These are phyloP conservation scores for Colletotrichum tanaceti DNA, from an alignment of 2,329 filamentous ascomycete genomes.

Conservation along the genomic window DNA sequence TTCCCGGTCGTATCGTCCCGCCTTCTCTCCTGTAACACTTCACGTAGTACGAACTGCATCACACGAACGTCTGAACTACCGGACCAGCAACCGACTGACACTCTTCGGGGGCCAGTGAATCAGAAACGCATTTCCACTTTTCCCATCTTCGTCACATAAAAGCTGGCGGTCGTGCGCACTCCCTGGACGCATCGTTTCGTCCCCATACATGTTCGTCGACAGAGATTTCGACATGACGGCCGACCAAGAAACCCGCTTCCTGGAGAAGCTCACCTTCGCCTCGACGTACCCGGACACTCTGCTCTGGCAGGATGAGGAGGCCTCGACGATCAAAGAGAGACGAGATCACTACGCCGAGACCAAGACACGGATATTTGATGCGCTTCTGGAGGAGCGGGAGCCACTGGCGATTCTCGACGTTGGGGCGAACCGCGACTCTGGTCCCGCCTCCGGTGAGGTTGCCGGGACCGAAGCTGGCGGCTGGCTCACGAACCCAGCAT, in stretches of 20 bases:
- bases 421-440: background rate
- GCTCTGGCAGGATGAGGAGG: background rate
- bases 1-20: background rate
- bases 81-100: background rate
- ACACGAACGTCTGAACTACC: background rate
- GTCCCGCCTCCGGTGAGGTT: background rate
- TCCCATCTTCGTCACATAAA: background rate
- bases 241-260: constrained; percentile 7
- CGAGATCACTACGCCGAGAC: constrained; percentile 21
- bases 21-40: too few species aligned
- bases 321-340: background rate
- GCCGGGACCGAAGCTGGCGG: background rate
- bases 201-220: background rate
- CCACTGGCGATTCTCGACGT: constrained; percentile 30
- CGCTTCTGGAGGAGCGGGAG: background rate
- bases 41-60: background rate
- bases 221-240: background rate
- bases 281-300: constrained; percentile 27
- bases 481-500: background rate
- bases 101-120: background rate
- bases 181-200: background rate
- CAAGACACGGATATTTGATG: constrained; percentile 12
- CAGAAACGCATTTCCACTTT: too few species aligned
- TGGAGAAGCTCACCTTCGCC: constrained; percentile 22
- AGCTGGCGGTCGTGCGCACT: background rate